These are phyloP conservation scores for Vitis riparia DNA, from an alignment of 164 flowering plant species.

Conservation along the genomic window DNA sequence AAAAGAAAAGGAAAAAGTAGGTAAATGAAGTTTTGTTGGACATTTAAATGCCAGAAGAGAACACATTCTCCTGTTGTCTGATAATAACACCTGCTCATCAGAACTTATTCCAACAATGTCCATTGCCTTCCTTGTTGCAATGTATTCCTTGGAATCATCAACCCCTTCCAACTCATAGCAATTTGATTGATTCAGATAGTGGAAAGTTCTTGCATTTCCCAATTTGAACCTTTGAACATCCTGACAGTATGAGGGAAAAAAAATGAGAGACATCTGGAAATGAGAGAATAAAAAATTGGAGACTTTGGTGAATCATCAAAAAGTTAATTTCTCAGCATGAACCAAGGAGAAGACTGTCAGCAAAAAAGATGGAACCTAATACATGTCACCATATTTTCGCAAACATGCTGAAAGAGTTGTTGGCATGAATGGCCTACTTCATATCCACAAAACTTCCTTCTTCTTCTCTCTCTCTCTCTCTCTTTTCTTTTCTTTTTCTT, in stretches of 20 bases:
- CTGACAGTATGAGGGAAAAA: constrained; percentile 27
- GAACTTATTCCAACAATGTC: constrained; percentile 73
- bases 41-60: background rate
- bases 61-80: background rate
- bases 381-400: too few species aligned
- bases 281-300: background rate
- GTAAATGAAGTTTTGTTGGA: background rate
- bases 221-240: constrained; percentile 55
- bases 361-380: background rate
- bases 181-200: constrained; percentile 71
- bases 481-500: too few species aligned
- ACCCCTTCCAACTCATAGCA: constrained; percentile 59
- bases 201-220: constrained; percentile 60
- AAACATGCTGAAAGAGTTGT: too few species aligned
- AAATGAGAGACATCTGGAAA: background rate
- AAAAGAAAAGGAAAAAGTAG: background rate
- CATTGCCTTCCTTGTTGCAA: constrained; percentile 66
- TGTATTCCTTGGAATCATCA: constrained; percentile 61
- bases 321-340: background rate
- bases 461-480: too few species aligned
- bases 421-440: too few species aligned
- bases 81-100: constrained; percentile 56
- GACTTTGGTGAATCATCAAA: too few species aligned
- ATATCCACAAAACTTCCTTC: too few species aligned
- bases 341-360: too few species aligned